phyloP scores from a whole-genome alignment of 192 early-diverging fungal genomes.

The Coemansia sp. region DNA sequence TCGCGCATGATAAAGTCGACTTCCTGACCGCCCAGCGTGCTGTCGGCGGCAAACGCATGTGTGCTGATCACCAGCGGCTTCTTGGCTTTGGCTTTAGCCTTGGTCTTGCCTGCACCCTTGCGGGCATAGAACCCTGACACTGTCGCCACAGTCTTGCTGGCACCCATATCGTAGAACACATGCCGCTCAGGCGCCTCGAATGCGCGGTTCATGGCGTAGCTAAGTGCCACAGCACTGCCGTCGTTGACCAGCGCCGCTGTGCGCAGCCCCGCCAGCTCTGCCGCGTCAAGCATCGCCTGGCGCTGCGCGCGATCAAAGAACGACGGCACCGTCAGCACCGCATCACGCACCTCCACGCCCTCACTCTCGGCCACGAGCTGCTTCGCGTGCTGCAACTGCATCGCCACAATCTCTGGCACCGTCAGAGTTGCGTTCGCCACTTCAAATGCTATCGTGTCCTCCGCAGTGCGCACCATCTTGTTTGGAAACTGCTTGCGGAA shows the following conservation, averaged over 20 bases:
- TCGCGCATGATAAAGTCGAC: conserved; percentile 84
- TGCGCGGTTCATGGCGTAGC: conserved; percentile 78
- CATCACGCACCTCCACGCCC: conserved; percentile 73
- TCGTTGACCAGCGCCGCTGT: conserved; percentile 87
- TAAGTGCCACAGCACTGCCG: conserved; percentile 92
- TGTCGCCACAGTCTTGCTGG: conserved; percentile 88
- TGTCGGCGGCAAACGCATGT: conserved; percentile 77
- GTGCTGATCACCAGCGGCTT: conserved; percentile 73
- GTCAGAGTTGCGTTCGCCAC: conserved; percentile 58
- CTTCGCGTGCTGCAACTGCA: conserved; percentile 88
- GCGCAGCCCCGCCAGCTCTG: conserved; percentile 82
- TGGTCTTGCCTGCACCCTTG: conserved; percentile 51
- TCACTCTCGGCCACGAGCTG: conserved; percentile 78
- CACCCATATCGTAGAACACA: conserved; percentile 98
- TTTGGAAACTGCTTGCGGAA: conserved; percentile 78
- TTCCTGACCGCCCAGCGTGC: conserved; percentile 81
- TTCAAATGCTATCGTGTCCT: conserved; percentile 68
- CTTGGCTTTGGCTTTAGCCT: conserved; percentile 35
- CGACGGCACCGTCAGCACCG: conserved; percentile 93
- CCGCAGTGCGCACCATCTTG: conserved; percentile 69
- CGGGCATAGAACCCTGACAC: conserved; percentile 74
- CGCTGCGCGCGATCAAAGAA: conserved; percentile 90
- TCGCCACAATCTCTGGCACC: conserved; percentile 89
- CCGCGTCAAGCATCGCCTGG: conserved; percentile 89
- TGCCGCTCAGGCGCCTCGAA: conserved; percentile 72